A percentile compares a stretch with the other conserved stretches of the same genome.
phyloP scores from a whole-genome alignment of 169 alveolate species.

The Plasmodium blacklocki region DNA sequence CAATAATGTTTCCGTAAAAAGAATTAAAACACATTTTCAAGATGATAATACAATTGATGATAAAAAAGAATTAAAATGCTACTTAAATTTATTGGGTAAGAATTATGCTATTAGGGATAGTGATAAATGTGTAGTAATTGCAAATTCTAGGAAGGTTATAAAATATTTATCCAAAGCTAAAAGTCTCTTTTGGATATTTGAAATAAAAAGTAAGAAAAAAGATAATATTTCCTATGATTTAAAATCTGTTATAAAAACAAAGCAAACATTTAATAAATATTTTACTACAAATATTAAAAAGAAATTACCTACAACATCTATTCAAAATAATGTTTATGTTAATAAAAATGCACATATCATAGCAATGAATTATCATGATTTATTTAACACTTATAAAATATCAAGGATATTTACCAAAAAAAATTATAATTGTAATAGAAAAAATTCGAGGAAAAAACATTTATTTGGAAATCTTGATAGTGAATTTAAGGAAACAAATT shows the following conservation, averaged over 20 bases:
- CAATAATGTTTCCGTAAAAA: too few species aligned
- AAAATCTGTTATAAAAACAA: conserved; percentile 66
- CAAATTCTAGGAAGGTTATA: conserved; percentile 63
- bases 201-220: conserved; percentile 47
- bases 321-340: conserved; percentile 11
- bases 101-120: conserved; percentile 32
- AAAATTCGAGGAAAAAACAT: neutral
- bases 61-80: conserved; percentile 27
- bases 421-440: conserved; percentile 13
- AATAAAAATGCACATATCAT: conserved; percentile 19
- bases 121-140: conserved; percentile 72
- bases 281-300: conserved; percentile 10
- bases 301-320: conserved; percentile 17
- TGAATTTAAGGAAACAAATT: neutral
- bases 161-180: conserved; percentile 73
- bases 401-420: conserved; percentile 21
- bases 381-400: conserved; percentile 37
- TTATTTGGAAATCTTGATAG: neutral
- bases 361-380: conserved; percentile 42
- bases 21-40: neutral
- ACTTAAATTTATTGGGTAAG: conserved; percentile 56
- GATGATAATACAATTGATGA: conserved; percentile 9
- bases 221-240: conserved; percentile 54
- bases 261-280: conserved; percentile 47
- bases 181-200: conserved; percentile 69